These are phyloP conservation scores for Plasmodium knowlesi DNA, from an alignment of 169 alveolate species.

Conservation along the genomic window DNA sequence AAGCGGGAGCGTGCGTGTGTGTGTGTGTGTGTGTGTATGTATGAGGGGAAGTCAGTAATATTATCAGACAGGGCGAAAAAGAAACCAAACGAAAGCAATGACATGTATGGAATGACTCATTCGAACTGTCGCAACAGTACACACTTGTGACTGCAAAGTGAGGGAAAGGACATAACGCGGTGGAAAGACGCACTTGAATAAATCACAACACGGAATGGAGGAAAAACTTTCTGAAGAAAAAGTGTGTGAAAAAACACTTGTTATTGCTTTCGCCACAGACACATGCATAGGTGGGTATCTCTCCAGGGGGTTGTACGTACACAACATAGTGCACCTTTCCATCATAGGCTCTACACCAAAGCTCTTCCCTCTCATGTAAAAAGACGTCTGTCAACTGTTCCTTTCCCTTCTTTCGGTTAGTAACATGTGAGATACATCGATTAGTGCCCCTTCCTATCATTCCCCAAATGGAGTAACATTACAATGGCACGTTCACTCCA, in stretches of 20 bases:
- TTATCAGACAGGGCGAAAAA: background rate
- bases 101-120: background rate
- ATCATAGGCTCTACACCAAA: background rate
- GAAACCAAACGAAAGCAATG: background rate
- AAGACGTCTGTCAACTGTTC: background rate
- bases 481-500: background rate
- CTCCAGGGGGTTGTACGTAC: background rate
- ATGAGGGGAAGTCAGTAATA: background rate
- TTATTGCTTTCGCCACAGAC: background rate
- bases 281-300: background rate
- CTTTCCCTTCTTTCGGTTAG: background rate
- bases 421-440: background rate
- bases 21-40: too few relatives aligned
- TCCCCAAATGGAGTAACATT: background rate
- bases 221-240: background rate
- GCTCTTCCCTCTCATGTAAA: background rate
- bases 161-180: background rate
- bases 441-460: background rate
- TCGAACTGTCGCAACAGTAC: too few relatives aligned
- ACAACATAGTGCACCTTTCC: background rate
- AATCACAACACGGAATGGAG: background rate
- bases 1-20: too few relatives aligned
- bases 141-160: background rate
- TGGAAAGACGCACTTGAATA: background rate
- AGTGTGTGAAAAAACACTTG: background rate